These are phyloP conservation scores for Phytomonas francai DNA, from an alignment of 208 protist genomes.

Conservation along the genomic window DNA sequence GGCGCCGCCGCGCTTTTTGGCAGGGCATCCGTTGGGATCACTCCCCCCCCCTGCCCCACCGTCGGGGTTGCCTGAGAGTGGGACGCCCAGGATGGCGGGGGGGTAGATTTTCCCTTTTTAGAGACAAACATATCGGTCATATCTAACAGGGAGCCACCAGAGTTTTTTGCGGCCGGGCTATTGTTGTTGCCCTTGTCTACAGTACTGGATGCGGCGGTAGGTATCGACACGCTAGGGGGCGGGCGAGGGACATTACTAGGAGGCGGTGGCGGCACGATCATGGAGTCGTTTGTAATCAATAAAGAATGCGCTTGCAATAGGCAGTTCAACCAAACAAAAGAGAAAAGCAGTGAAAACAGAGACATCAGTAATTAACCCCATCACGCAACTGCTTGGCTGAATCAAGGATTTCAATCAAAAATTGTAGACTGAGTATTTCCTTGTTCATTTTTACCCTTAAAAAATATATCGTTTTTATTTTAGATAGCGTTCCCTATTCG, in stretches of 20 bases:
- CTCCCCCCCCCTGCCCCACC: not conserved
- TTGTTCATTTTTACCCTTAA: not conserved
- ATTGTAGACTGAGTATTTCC: not conserved
- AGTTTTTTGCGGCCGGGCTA: not conserved
- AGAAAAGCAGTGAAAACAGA: slow-evolving; percentile 5
- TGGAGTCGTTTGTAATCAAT: not conserved
- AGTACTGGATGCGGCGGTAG: not conserved
- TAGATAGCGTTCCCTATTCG: not conserved
- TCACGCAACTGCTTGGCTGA: not conserved
- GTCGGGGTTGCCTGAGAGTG: not conserved
- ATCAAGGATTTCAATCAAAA: not conserved
- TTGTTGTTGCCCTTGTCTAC: not conserved
- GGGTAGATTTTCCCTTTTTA: not conserved
- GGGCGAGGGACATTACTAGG: slow-evolving; percentile 15
- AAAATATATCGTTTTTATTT: not conserved
- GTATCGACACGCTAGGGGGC: slow-evolving; percentile 4
- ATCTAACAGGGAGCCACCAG: not conserved
- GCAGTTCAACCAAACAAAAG: slow-evolving; percentile 5
- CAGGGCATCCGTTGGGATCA: not conserved
- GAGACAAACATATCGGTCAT: slow-evolving; percentile 5
- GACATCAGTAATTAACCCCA: not conserved
- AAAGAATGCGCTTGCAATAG: not conserved
- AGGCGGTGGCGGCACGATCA: slow-evolving; percentile 22
- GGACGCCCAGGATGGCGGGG: not conserved
- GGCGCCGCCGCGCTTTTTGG: too few species aligned